Conservation (phyloP, 2,329 filamentous ascomycete genomes). For the Albophoma yamanashiensis region DNA sequence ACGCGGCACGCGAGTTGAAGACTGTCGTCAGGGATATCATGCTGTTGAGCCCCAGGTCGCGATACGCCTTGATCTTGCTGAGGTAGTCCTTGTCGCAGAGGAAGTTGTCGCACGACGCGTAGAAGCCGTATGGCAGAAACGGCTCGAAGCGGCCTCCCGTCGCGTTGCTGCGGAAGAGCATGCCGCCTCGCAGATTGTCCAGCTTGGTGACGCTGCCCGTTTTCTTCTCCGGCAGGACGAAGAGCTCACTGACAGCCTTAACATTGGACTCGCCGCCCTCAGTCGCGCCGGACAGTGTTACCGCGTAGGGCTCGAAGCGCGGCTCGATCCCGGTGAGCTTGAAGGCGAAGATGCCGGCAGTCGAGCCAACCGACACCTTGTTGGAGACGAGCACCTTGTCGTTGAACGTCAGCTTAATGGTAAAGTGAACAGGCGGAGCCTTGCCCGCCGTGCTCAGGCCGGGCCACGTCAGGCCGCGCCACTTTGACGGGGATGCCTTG, state of each 20-base stretch:
- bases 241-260: conserved; percentile 24
- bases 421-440: conserved; percentile 20
- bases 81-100: conserved; percentile 26
- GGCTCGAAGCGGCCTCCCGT: conserved; percentile 25
- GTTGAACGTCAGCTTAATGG: conserved; percentile 21
- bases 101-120: conserved; percentile 31
- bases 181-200: conserved; percentile 32
- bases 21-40: conserved; percentile 32
- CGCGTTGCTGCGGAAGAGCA: conserved; percentile 25
- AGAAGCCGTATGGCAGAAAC: conserved; percentile 33
- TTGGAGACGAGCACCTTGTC: conserved; percentile 20
- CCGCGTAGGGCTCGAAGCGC: conserved; percentile 23
- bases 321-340: conserved; percentile 23
- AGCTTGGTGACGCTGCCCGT: conserved; percentile 32
- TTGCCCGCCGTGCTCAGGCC: conserved; percentile 10
- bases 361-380: conserved; percentile 21
- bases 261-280: conserved; percentile 19
- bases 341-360: conserved; percentile 25
- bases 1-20: conserved; percentile 22
- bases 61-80: conserved; percentile 21
- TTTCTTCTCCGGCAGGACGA: conserved; percentile 31
- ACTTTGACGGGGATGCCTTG: conserved; percentile 28
- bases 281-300: conserved; percentile 25
- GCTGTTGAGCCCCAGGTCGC: conserved; percentile 28
- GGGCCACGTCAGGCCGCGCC: conserved; percentile 25